Base-by-base conservation (phyloP, 2,329 filamentous ascomycete species). In the Fusarium nodosum region DNA sequence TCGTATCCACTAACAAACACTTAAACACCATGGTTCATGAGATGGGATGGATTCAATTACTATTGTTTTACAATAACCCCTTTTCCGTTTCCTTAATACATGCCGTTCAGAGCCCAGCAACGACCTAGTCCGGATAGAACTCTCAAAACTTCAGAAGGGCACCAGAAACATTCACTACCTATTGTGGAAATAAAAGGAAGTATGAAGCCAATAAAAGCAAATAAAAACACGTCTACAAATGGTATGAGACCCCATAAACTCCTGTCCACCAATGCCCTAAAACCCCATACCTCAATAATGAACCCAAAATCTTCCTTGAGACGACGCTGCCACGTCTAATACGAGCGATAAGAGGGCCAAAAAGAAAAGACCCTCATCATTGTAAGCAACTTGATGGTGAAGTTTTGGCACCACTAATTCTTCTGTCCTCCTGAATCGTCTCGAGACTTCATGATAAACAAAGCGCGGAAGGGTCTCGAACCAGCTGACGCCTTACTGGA, bases 181-280 rank as follows among this genome's bases (percentile, higher is more conserved):
- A 74, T 66, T 57, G 48, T 68, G 63, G 34, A 55, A 64, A 62
- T 56, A 64, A 50, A 65, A 54, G 44, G 42, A 47, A 56, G 56
- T 56, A 54, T 70, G 44, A 68, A 33, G 56, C 30, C 52, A 60
- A 51, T 30, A 64, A 53, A 56, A 56, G n/a, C n/a, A 36, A 62
- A 59, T 31, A 56, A 62, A 67, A 64, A 64, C 57, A 56, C 67
- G 66, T 73, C 72, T 74, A 74, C 72, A 74, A 51, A 72, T 72
- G 59, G 64, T 71, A 64, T 65, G 64, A 74, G 52, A 66, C 68
- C 56, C 72, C 72, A 64, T 56, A 30, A 74, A 74, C 72, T 74
- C 72, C 72, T 57, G 44, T 66, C 68, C 72, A 58, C 45, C 63
- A 34, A 18, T 46, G 24, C 63, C 65, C 69, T 46, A 67, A 47